Conservation (phyloP, 2,329 filamentous ascomycete species). For the Thyridium curvatum region DNA sequence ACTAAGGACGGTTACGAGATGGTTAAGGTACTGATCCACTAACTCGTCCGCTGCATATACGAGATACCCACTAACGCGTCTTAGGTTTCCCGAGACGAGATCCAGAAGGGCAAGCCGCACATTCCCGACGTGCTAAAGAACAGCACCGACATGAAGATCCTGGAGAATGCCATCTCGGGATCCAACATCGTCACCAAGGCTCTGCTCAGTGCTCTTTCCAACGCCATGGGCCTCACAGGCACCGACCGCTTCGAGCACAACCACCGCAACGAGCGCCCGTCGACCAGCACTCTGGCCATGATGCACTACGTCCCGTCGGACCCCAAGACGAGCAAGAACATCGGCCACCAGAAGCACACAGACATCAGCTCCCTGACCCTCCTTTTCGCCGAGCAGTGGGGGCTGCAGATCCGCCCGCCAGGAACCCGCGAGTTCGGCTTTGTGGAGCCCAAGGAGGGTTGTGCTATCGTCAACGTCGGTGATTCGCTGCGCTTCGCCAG, state of each 20-base stretch:
- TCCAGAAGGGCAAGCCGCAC: slow-evolving; percentile 37
- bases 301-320: slow-evolving; percentile 47
- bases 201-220: slow-evolving; percentile 44
- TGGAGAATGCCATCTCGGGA: slow-evolving; percentile 42
- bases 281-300: slow-evolving; percentile 45
- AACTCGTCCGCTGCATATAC: slow-evolving; percentile 3
- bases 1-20: slow-evolving; percentile 48
- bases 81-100: slow-evolving; percentile 41
- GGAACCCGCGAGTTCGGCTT: slow-evolving; percentile 40
- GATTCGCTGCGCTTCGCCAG: slow-evolving; percentile 52
- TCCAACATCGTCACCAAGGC: slow-evolving; percentile 44
- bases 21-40: slow-evolving; percentile 32
- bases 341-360: slow-evolving; percentile 51
- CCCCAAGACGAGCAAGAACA: slow-evolving; percentile 30
- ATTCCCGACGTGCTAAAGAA: slow-evolving; percentile 41
- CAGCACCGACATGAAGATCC: slow-evolving; percentile 37
- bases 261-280: slow-evolving; percentile 43
- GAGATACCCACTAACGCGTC: no score
- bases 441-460: slow-evolving; percentile 42
- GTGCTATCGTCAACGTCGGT: slow-evolving; percentile 51
- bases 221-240: slow-evolving; percentile 36
- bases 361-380: slow-evolving; percentile 50
- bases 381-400: slow-evolving; percentile 50
- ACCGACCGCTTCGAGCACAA: slow-evolving; percentile 40
- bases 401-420: slow-evolving; percentile 48